A percentile compares a stretch with the other conserved stretches of the same genome.
Conservation (phyloP, 129 eudicot genomes). For the Escallonia rubra region DNA sequence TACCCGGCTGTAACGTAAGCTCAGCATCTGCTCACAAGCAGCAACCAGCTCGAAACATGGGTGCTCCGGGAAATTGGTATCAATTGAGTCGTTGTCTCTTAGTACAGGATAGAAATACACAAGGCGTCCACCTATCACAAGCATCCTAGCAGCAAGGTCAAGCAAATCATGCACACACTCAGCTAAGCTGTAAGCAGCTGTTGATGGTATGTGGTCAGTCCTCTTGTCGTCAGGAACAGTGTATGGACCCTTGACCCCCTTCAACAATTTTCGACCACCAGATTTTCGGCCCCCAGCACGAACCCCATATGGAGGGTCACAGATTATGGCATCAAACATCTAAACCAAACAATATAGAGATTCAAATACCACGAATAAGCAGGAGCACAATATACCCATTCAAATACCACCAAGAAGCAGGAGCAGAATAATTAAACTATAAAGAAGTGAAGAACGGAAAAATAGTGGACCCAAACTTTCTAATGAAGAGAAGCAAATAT, state of each 20-base stretch:
- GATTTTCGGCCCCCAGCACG: slow-evolving; percentile 99
- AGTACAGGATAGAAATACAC: slow-evolving; percentile 88
- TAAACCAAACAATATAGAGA: slow-evolving; percentile 2
- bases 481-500: too few relatives aligned
- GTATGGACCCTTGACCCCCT: slow-evolving; percentile 80
- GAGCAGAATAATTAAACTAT: too few relatives aligned
- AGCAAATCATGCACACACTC: slow-evolving; percentile 94
- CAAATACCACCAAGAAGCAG: too few relatives aligned
- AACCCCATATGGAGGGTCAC: slow-evolving; percentile 96
- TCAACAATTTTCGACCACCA: slow-evolving; percentile 83
- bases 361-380: neutral
- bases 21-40: slow-evolving; percentile 74
- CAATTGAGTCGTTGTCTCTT: slow-evolving; percentile 61
- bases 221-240: slow-evolving; percentile 83
- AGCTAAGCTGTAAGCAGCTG: slow-evolving; percentile 82
- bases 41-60: slow-evolving; percentile 83
- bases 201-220: slow-evolving; percentile 85
- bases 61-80: slow-evolving; percentile 78
- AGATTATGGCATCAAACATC: slow-evolving; percentile 89
- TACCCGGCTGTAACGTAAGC: slow-evolving; percentile 86
- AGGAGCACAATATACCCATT: neutral
- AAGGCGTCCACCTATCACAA: slow-evolving; percentile 81
- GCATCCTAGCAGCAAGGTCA: slow-evolving; percentile 86
- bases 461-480: too few relatives aligned
- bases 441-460: too few relatives aligned